phyloP scores from a whole-genome alignment of 495 filamentous ascomycete genomes.

The Tuber borchii region DNA sequence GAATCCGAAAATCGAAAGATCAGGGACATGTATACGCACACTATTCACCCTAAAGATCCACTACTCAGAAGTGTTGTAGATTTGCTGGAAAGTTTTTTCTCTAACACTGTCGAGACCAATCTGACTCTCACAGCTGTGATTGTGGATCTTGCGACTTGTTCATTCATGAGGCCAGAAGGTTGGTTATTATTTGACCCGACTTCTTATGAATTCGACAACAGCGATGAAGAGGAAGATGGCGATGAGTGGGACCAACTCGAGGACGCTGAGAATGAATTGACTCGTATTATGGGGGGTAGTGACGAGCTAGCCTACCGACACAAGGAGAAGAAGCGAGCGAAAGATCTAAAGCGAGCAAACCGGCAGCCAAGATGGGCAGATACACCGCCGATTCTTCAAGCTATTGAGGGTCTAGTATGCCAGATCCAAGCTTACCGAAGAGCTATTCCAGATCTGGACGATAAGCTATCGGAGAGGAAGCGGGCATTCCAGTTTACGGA shows the following conservation, averaged over 20 bases:
- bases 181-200: constrained; percentile 78
- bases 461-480: constrained; percentile 65
- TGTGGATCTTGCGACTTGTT: constrained; percentile 73
- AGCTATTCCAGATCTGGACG: constrained; percentile 70
- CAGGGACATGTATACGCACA: constrained; percentile 53
- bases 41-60: constrained; percentile 64
- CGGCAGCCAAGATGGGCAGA: constrained; percentile 49
- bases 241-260: constrained; percentile 36
- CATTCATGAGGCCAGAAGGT: constrained; percentile 71
- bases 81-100: constrained; percentile 70
- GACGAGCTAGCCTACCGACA: constrained; percentile 22
- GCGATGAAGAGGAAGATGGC: constrained; percentile 33
- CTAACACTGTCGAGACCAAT: constrained; percentile 85
- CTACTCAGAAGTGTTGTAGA: constrained; percentile 64
- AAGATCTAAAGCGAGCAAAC: constrained; percentile 47
- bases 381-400: constrained; percentile 49
- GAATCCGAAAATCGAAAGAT: constrained; percentile 20
- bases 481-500: constrained; percentile 58
- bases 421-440: constrained; percentile 60
- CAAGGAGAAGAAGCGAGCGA: constrained; percentile 33
- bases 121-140: constrained; percentile 75
- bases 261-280: constrained; percentile 34
- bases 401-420: constrained; percentile 54
- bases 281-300: constrained; percentile 33
- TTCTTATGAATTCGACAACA: constrained; percentile 51